phyloP scores from a whole-genome alignment of 2,329 filamentous ascomycete genomes.

The Colletotrichum sp. region DNA sequence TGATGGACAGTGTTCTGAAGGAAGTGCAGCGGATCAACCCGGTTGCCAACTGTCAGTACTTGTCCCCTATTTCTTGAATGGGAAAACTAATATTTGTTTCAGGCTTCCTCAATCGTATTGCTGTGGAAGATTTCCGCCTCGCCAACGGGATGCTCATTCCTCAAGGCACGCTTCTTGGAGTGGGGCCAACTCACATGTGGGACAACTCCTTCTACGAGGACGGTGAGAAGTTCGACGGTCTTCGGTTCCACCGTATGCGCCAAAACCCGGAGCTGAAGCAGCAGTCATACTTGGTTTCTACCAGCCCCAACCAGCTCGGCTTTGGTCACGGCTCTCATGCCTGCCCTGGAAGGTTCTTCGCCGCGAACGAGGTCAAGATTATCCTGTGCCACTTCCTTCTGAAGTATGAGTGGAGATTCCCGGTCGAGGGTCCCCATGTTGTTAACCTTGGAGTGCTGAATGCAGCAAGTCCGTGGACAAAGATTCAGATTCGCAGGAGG shows the following conservation, averaged over 20 bases:
- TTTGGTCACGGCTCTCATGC: not conserved
- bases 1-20: not conserved
- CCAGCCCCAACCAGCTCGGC: not conserved
- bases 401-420: not conserved
- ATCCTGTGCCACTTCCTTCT: not conserved
- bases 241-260: not conserved
- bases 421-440: not conserved
- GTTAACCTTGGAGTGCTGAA: not conserved
- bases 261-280: not conserved
- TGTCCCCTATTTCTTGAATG: not conserved
- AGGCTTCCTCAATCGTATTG: not conserved
- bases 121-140: not conserved
- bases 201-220: not conserved
- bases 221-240: not conserved
- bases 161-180: not conserved
- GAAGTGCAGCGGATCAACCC: not conserved
- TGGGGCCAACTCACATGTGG: not conserved
- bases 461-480: not conserved
- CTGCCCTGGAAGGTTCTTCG: not conserved
- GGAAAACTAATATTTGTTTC: accelerated
- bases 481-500: not conserved
- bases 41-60: not conserved
- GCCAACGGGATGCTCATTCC: not conserved
- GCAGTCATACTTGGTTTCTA: not conserved
- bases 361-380: not conserved